Conservation (phyloP, 768 basidiomycete genomes). For the Agaricus bisporus region DNA sequence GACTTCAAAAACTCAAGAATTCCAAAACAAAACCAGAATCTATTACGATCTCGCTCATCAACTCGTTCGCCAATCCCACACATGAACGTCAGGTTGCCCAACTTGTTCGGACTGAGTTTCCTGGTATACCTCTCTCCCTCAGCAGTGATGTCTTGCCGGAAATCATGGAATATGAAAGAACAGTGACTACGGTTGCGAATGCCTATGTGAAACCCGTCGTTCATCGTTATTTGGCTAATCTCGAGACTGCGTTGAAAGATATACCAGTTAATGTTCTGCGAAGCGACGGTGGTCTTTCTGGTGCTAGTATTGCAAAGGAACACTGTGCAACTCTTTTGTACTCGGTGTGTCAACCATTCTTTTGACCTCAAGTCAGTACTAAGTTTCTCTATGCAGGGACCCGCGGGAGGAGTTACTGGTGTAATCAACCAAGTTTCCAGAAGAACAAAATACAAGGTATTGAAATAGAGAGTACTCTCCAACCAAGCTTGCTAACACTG, state of each 20-base stretch:
- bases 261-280: slow-evolving; percentile 20
- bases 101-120: slow-evolving; percentile 18
- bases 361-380: neutral
- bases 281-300: slow-evolving; percentile 22
- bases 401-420: slow-evolving; percentile 23
- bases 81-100: slow-evolving; percentile 18
- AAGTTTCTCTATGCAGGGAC: slow-evolving; percentile 12
- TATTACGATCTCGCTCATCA: slow-evolving; percentile 22
- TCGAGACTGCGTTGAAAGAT: slow-evolving; percentile 15
- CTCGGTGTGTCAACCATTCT: slow-evolving; percentile 9
- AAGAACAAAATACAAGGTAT: slow-evolving; percentile 12
- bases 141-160: slow-evolving; percentile 20
- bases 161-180: slow-evolving; percentile 22
- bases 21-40: slow-evolving; percentile 16
- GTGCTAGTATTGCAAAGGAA: slow-evolving; percentile 19
- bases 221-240: slow-evolving; percentile 18
- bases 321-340: slow-evolving; percentile 20
- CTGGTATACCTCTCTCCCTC: slow-evolving; percentile 19
- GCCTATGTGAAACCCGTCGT: slow-evolving; percentile 23
- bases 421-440: slow-evolving; percentile 16
- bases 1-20: slow-evolving; percentile 15
- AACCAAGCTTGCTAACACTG: neutral
- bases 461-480: neutral
- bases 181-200: slow-evolving; percentile 22
- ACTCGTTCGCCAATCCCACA: slow-evolving; percentile 20